Base-by-base conservation (phyloP, 1,139 yeast species). In the Arxiozyma bovina region DNA sequence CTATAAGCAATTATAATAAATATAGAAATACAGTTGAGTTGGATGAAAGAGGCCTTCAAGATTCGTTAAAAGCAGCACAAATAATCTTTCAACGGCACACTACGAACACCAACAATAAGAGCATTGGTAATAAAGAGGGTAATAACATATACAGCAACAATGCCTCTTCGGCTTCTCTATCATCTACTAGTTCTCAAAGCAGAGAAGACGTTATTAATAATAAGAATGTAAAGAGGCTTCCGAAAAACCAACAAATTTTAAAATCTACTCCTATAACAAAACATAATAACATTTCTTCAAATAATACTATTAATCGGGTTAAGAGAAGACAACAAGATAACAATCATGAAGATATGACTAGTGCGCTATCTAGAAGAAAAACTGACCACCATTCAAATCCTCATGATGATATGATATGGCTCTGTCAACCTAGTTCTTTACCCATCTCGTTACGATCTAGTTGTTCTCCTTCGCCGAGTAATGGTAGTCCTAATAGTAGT, bases 11-110 rank as follows among this genome's bases (percentile, higher is more conserved):
- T 15, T 7, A 41, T 17, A 48, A 45, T 41, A 40, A 46, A 8
- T 27, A 18, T 17, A 47, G 43, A n/a, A 34, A 42, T 5, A 53
- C 51, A 18, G 51, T 51, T 11, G 52, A 48, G 7, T 30, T 55
- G 30, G 54, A 55, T 30, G 55, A 56, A 41, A 53, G 53, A 34
- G 60, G 57, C 4, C 41, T 51, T 4, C 55, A 54, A 23, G 62
- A 59, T 34, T 63, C 67, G 17, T 45, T 63, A 38, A 56, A 53
- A 44, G 67, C 66, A 15, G 67, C 66, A 7, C 65, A 63, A 54
- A 61, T 62, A 2, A 63, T 59, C 6, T 63, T 62, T 55, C 61
- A 61, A 57, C 57, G 58, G 47, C 63, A 63, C 48, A 53, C 52
- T 15, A 21, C 38, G 15, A 46, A 49, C 12, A 25, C 25, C 6